Percentiles rank a stretch among this genome's conserved stretches.
These are phyloP conservation scores for Crataegus laevigata DNA, from an alignment of 306 rosid genomes.

Conservation along the genomic window DNA sequence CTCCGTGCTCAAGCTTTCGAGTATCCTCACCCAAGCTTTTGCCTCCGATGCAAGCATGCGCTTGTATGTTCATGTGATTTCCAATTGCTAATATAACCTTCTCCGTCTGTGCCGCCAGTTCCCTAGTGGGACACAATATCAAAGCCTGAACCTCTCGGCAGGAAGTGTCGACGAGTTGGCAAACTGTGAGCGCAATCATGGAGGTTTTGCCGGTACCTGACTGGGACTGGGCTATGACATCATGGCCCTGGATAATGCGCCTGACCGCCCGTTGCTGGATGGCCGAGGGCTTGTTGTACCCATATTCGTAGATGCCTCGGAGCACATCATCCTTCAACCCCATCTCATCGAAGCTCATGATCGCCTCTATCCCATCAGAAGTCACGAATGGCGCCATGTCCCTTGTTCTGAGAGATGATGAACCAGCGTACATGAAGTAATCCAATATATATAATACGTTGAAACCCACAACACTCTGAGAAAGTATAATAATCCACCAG, in stretches of 20 bases:
- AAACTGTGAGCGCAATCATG: slow-evolving; percentile 91
- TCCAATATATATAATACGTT: too few species aligned
- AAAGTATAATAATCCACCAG: too few species aligned
- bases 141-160: slow-evolving; percentile 78
- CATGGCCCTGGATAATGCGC: slow-evolving; percentile 87
- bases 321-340: slow-evolving; percentile 81
- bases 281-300: slow-evolving; percentile 94
- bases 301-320: slow-evolving; percentile 80
- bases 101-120: slow-evolving; percentile 88
- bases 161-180: slow-evolving; percentile 77
- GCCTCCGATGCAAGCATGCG: slow-evolving; percentile 91
- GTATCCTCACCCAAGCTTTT: slow-evolving; percentile 94
- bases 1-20: slow-evolving; percentile 91
- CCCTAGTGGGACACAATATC: slow-evolving; percentile 92
- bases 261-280: slow-evolving; percentile 95
- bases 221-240: slow-evolving; percentile 96
- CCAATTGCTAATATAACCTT: slow-evolving; percentile 89
- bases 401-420: too few species aligned
- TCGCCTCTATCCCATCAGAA: slow-evolving; percentile 60
- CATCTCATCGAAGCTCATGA: slow-evolving; percentile 79
- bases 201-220: slow-evolving; percentile 97
- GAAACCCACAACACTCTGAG: too few species aligned
- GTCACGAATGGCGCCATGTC: too few species aligned
- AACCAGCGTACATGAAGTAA: too few species aligned
- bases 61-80: slow-evolving; percentile 78